Percentiles rank a stretch among this genome's conserved stretches.
Evolutionary conservation across 768 basidiomycete genomes (phyloP).

Genomic region (Termitomyces sp.): DNA sequence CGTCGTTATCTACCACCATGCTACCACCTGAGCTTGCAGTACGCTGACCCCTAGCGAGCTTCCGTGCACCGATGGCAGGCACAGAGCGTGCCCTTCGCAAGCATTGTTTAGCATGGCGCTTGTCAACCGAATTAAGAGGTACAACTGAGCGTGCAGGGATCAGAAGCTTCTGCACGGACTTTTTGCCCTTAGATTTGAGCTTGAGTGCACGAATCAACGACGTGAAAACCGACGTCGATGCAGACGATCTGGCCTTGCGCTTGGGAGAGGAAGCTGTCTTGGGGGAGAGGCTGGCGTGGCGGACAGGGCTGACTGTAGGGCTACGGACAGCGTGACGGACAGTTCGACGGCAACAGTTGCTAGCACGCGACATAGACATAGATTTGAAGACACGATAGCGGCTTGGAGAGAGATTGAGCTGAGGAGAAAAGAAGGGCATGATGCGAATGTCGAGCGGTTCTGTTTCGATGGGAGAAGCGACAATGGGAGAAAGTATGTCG

Average conservation of each 20-base stretch:
- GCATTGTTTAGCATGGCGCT: neutral
- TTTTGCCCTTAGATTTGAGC: neutral
- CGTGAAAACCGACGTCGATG: conserved; percentile 3
- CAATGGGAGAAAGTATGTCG: neutral
- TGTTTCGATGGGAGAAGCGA: neutral
- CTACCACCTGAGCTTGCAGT: neutral
- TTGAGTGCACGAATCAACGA: conserved; percentile 3
- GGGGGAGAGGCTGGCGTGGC: conserved; percentile 1
- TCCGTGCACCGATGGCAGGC: neutral
- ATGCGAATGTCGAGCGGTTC: neutral
- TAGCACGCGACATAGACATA: neutral
- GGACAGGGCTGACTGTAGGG: neutral
- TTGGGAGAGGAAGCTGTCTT: conserved; percentile 2
- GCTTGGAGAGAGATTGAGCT: neutral
- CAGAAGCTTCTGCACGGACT: neutral
- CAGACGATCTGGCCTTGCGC: conserved; percentile 8
- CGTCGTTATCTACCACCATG: conserved; percentile 4
- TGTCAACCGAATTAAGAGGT: neutral
- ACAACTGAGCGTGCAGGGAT: neutral
- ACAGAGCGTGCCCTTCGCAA: conserved; percentile 4
- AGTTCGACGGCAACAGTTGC: neutral
- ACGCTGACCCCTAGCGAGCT: neutral
- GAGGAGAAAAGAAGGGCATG: neutral
- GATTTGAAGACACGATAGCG: neutral
- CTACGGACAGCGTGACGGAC: too few species aligned